These are phyloP conservation scores for Microcyclospora pomicola DNA, from an alignment of 2,329 filamentous ascomycete genomes.

Conservation along the genomic window DNA sequence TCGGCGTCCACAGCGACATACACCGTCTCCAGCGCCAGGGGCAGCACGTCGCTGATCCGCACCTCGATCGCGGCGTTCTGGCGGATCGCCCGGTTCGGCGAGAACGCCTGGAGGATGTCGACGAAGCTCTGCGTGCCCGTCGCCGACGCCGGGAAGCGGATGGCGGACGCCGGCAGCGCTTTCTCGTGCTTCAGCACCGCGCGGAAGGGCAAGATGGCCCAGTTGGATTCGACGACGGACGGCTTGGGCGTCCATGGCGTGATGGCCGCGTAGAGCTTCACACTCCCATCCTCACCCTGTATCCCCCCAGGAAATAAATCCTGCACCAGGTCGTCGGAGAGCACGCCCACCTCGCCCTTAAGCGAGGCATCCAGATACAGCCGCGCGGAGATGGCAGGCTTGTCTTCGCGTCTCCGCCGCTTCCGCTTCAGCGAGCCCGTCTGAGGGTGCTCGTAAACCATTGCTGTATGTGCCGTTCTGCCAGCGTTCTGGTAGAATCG, in stretches of 20 bases:
- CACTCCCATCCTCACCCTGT: slow-evolving; percentile 11
- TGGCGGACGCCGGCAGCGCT: slow-evolving; percentile 57
- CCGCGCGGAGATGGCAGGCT: slow-evolving; percentile 62
- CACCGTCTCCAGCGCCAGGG: slow-evolving; percentile 67
- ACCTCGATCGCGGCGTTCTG: slow-evolving; percentile 72
- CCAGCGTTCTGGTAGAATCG: too few species aligned
- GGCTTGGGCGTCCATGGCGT: slow-evolving; percentile 54
- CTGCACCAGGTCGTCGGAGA: slow-evolving; percentile 74
- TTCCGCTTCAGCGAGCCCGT: slow-evolving; percentile 38
- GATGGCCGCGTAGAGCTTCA: slow-evolving; percentile 53
- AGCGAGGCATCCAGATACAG: slow-evolving; percentile 75
- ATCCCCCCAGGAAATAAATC: slow-evolving; percentile 55
- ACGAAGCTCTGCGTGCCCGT: slow-evolving; percentile 68
- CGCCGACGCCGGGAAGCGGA: slow-evolving; percentile 63
- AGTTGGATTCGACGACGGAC: slow-evolving; percentile 48
- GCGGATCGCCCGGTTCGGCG: slow-evolving; percentile 61
- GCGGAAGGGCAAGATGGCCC: slow-evolving; percentile 72
- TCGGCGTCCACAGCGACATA: slow-evolving; percentile 78
- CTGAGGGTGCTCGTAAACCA: slow-evolving; percentile 31
- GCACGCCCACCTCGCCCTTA: slow-evolving; percentile 68
- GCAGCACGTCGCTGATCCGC: slow-evolving; percentile 64
- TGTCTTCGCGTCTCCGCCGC: slow-evolving; percentile 42
- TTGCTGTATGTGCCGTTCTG: slow-evolving; percentile 12
- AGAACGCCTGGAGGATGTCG: slow-evolving; percentile 52
- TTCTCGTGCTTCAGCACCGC: slow-evolving; percentile 36